Conservation (phyloP, 2,329 filamentous ascomycete species). For the Aspergillus terreus region DNA sequence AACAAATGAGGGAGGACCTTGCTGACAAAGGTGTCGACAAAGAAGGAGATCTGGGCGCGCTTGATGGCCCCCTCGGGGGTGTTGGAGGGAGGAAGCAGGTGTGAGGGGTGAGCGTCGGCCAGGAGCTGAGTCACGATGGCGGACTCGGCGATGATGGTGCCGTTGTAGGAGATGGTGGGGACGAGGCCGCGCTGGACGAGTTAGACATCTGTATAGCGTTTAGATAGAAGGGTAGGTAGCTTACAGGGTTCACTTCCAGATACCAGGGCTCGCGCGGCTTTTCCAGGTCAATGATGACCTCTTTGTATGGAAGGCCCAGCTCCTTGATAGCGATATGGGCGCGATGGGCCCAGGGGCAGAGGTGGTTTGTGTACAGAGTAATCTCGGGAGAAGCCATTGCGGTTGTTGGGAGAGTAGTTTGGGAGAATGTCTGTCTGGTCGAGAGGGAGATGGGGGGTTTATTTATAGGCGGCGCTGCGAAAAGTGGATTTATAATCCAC, state of each 20-base stretch:
- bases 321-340: conserved; percentile 69
- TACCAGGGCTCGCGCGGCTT: conserved; percentile 70
- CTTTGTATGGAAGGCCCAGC: conserved; percentile 62
- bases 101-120: conserved; percentile 65
- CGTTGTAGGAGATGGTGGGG: conserved; percentile 63
- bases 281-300: conserved; percentile 68
- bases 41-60: conserved; percentile 67
- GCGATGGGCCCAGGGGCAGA: conserved; percentile 71
- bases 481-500: conserved; percentile 1
- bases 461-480: background rate
- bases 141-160: conserved; percentile 71
- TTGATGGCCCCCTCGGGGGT: conserved; percentile 54
- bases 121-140: conserved; percentile 69
- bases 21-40: conserved; percentile 65
- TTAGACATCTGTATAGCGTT: background rate
- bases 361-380: conserved; percentile 66
- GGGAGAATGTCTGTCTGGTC: background rate
- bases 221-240: conserved; percentile 2
- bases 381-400: conserved; percentile 48
- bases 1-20: conserved; percentile 55
- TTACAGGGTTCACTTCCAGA: conserved; percentile 67
- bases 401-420: background rate
- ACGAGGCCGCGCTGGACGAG: conserved; percentile 62
- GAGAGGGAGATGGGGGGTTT: background rate
- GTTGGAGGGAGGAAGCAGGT: conserved; percentile 57